Evolutionary conservation across 768 basidiomycete species (phyloP).

Genomic region (Antrodiella citrinella): DNA sequence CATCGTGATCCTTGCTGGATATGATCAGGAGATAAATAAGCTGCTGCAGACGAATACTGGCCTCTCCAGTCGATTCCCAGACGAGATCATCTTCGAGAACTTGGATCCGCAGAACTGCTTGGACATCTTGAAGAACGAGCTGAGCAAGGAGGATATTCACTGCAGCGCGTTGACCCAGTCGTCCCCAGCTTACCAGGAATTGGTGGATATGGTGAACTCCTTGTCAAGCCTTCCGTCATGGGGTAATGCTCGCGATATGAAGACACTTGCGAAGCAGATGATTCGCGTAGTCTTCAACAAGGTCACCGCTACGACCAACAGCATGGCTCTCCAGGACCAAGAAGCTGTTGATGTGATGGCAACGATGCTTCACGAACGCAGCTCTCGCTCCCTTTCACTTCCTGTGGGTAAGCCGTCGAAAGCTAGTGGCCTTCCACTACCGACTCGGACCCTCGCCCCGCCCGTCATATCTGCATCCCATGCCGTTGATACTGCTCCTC

Average conservation of each 20-base stretch:
- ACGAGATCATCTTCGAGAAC: slow-evolving; percentile 47
- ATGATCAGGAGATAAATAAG: slow-evolving; percentile 57
- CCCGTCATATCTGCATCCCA: too few species aligned
- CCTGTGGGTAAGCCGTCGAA: too few species aligned
- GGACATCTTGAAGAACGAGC: slow-evolving; percentile 36
- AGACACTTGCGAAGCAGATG: slow-evolving; percentile 44
- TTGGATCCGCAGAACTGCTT: slow-evolving; percentile 43
- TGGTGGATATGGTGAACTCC: slow-evolving; percentile 31
- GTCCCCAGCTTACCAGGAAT: slow-evolving; percentile 23
- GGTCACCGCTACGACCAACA: too few species aligned
- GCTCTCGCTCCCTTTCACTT: slow-evolving; percentile 4
- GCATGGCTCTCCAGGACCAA: slow-evolving; percentile 17
- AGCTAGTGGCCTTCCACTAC: too few species aligned
- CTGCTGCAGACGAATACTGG: slow-evolving; percentile 54
- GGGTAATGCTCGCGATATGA: slow-evolving; percentile 66
- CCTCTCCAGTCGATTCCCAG: slow-evolving; percentile 60
- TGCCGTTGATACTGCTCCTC: too few species aligned
- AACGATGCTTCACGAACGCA: slow-evolving; percentile 11
- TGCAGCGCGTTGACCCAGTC: slow-evolving; percentile 30
- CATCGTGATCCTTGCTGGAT: slow-evolving; percentile 63
- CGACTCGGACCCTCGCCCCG: too few species aligned
- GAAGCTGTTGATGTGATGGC: slow-evolving; percentile 25
- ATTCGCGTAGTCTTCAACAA: slow-evolving; percentile 32
- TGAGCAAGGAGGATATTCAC: slow-evolving; percentile 35
- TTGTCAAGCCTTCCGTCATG: slow-evolving; percentile 44